Base-by-base conservation (phyloP, 345 rosid genomes). In the Rhodamnia rubescens region DNA sequence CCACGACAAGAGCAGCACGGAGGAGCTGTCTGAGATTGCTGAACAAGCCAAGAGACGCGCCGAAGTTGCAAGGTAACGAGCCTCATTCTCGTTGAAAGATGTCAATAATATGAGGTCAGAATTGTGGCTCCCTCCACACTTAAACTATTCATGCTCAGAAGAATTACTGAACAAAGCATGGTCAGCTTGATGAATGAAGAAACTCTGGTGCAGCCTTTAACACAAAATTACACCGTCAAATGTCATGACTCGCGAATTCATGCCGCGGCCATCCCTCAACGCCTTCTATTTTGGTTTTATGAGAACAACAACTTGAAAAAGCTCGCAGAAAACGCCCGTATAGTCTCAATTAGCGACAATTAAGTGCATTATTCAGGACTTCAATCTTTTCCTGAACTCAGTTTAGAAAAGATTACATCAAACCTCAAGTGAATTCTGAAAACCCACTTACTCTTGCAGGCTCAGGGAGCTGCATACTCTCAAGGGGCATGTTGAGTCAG, bases 41-140 rank as follows among this genome's bases (percentile, higher is more conserved):
- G 98, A 95, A 87, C 98, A 95, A 50, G 98, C 98, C 15, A 93
- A 91, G 90, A 91, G 89, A 53, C 94, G 97, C 20, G 97, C 95
- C 29, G 96, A 95, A 84, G 92, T 94, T 49, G 96, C 96, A 49
- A 95, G 95, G 96, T 94, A 86, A 86, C 5, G 16, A 84, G 26
- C 47, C 80, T 5, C 26, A 36, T 69, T 20, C 80, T 69, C 47
- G 40, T 20, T 69, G 80, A 69, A 69, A 36, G 47, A 36, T 32
- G 47, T 69, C 80, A 18, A 69, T 36, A 12, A 3, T 4, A 36
- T 36, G 80, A 69, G 80, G 80, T 32, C 80, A 69, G 42, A 36
- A 36, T 69, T 36, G 18, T 1, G 80, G 78, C 78, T 69, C 47
- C 9, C 47, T 69, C 47, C 78, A 69, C 78, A 69, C 47, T 18